phyloP scores from a whole-genome alignment of 164 flowering plant species.

The Pachysandra terminalis region DNA sequence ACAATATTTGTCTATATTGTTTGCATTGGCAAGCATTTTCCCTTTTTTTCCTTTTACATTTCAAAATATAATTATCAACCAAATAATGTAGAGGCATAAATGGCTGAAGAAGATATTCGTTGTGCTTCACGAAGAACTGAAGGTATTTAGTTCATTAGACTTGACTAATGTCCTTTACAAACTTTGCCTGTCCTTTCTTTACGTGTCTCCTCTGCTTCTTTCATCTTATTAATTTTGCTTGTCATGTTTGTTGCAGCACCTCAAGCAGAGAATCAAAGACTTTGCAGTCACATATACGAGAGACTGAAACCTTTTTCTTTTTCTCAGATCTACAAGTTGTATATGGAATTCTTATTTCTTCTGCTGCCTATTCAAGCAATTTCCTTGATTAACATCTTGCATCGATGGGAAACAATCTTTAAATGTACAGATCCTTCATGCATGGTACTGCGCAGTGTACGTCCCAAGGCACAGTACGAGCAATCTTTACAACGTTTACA shows the following conservation, averaged over 20 bases:
- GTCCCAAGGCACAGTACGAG: too few species aligned
- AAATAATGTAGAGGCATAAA: slow-evolving; percentile 70
- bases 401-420: too few species aligned
- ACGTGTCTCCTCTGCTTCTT: too few species aligned
- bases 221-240: neutral
- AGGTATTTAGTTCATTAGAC: slow-evolving; percentile 37
- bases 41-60: neutral
- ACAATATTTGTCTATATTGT: too few species aligned
- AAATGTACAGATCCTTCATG: too few species aligned
- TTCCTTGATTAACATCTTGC: too few species aligned
- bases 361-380: too few species aligned
- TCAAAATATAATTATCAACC: neutral
- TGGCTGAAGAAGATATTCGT: slow-evolving; percentile 69
- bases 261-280: slow-evolving; percentile 57
- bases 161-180: neutral
- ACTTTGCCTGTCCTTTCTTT: neutral
- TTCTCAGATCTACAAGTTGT: neutral
- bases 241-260: slow-evolving; percentile 28
- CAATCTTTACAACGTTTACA: too few species aligned
- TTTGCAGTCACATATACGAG: slow-evolving; percentile 30
- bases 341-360: too few species aligned
- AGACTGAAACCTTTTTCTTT: slow-evolving; percentile 21
- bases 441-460: too few species aligned
- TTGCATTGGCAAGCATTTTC: too few species aligned
- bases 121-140: slow-evolving; percentile 80